Base-by-base conservation (phyloP, 2,329 filamentous ascomycete genomes). In the Cladosporium sp. region DNA sequence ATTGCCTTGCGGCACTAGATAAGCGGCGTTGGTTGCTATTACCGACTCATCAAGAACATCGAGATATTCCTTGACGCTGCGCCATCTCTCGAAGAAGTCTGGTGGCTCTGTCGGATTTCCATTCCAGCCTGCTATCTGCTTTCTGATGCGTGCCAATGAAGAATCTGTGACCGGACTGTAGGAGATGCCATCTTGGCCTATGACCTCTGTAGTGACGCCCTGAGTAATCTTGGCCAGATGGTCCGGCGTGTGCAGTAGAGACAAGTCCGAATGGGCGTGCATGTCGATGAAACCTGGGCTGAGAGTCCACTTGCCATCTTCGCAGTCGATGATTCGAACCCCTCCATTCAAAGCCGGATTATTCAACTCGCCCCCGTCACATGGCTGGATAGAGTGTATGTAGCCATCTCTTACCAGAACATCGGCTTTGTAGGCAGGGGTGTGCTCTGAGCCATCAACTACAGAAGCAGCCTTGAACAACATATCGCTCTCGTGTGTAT, bases 111-210 rank as follows among this genome's bases (percentile, higher is more conserved):
- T 54, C 2, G 72, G 72, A 26, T 73, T 70, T 10, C 71, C 72
- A 51, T 74, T 74, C 72, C 72, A 74, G 28, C 72, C 72, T 7
- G 71, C 67, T 21, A 74, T 74, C 64, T 74, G 72, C 64, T 72
- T 69, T 32, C 70, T 63, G 63, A 74, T 72, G 13, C 71, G 65
- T 18, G 58, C 60, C 64, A 74, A 67, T 8, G 70, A 63, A 8
- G 43, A 62, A 57, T 73, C 71, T 25, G 69, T 67, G 10, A 71
- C 69, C 2, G 72, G 72, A 51, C 67, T 66, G 63, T 74, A 74
- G 21, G 67, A 69, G 46, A 74, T 73, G n/a, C 72, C 72, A 58
- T 74, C 72, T 49, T 74, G 72, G 3, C 72, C 72, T 11, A 74
- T 67, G n/a, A 74, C 71, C 65, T 74, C 72, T 2, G 69, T 71